Percentiles rank a stretch among this genome's conserved stretches.
Evolutionary conservation across 805 yeast genomes (phyloP).

Genomic region (Candida nonsorbophila): DNA sequence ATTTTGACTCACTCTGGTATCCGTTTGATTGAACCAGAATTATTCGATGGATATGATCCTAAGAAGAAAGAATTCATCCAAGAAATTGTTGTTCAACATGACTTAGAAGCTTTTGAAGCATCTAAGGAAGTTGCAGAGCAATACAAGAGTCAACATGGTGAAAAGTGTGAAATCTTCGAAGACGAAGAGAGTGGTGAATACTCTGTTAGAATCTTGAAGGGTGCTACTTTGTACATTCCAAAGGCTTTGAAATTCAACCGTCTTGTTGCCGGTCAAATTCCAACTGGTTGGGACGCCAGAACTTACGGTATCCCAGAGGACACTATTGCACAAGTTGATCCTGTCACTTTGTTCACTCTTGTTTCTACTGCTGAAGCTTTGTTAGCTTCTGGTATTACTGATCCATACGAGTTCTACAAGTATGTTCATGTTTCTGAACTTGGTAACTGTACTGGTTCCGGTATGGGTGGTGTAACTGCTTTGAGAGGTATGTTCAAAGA

Average conservation of each 20-base stretch:
- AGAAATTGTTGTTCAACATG: constrained; percentile 95
- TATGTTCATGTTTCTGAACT: constrained; percentile 97
- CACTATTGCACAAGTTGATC: constrained; percentile 90
- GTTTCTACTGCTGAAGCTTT: constrained; percentile 96
- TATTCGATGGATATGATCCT: constrained; percentile 92
- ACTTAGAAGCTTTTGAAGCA: constrained; percentile 91
- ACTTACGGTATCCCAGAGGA: constrained; percentile 95
- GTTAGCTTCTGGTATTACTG: constrained; percentile 90
- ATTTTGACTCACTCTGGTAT: constrained; percentile 94
- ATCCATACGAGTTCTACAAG: constrained; percentile 97
- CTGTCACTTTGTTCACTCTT: constrained; percentile 85
- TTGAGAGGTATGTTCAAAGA: constrained; percentile 97
- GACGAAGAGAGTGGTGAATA: constrained; percentile 87
- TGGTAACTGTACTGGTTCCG: constrained; percentile 99
- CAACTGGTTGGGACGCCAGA: constrained; percentile 97
- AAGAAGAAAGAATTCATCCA: constrained; percentile 88
- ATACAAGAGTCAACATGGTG: constrained; percentile 91
- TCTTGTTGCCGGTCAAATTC: constrained; percentile 88
- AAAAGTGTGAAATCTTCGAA: constrained; percentile 85
- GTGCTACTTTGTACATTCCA: constrained; percentile 87
- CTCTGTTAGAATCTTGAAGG: constrained; percentile 85
- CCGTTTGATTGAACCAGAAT: constrained; percentile 92
- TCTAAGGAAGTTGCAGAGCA: constrained; percentile 94
- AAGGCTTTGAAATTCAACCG: constrained; percentile 76
- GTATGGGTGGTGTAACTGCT: constrained; percentile 99